These are phyloP conservation scores for Rhododendron vialii DNA, from an alignment of 148 eudicot species.

Conservation along the genomic window DNA sequence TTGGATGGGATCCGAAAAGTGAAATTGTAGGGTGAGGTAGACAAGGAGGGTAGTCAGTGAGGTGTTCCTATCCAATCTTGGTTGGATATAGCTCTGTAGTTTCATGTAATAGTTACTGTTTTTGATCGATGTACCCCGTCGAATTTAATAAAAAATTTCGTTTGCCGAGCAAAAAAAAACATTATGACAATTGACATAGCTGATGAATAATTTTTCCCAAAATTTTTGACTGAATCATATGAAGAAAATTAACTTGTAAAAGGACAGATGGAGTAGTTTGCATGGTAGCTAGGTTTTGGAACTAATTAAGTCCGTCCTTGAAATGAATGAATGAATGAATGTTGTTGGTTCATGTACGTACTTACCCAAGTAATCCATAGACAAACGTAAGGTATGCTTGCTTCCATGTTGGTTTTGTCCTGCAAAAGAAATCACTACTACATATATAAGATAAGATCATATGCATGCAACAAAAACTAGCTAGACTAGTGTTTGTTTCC, in stretches of 20 bases:
- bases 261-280: background rate
- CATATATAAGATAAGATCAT: background rate
- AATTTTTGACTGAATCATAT: background rate
- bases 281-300: background rate
- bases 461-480: background rate
- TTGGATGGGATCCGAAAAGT: too few species aligned
- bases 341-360: too few species aligned
- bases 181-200: background rate
- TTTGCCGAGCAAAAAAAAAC: too few species aligned
- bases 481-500: background rate
- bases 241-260: too few species aligned
- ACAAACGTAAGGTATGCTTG: background rate
- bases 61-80: too few species aligned
- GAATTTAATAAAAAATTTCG: too few species aligned
- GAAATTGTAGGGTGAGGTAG: too few species aligned
- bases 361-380: slow-evolving; percentile 4
- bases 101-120: too few species aligned
- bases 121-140: too few species aligned
- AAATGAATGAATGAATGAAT: background rate
- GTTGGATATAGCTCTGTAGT: too few species aligned
- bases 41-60: too few species aligned
- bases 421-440: background rate
- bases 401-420: background rate
- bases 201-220: background rate
- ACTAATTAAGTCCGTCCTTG: background rate